phyloP scores from a whole-genome alignment of 768 basidiomycete genomes.

The Naganishia vishniacii region DNA sequence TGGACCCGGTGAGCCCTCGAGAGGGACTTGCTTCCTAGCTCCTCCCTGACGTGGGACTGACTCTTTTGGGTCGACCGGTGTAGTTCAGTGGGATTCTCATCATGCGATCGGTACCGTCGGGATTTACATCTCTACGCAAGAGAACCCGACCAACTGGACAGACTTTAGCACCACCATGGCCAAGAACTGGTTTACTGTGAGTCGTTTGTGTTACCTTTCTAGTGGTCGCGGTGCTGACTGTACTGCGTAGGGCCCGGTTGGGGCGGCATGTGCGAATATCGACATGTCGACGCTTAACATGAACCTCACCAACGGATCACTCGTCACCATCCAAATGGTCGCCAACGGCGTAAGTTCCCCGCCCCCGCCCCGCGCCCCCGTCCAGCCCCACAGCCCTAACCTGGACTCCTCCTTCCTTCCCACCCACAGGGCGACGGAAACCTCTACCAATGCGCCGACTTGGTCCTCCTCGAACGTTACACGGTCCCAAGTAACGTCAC shows the following conservation, averaged over 20 bases:
- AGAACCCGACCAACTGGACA: constrained; percentile 60
- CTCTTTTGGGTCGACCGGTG: constrained; percentile 52
- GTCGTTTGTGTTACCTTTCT: background rate
- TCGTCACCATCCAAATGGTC: constrained; percentile 63
- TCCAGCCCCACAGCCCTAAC: too few species aligned
- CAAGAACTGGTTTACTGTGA: constrained; percentile 36
- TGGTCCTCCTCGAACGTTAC: constrained; percentile 60
- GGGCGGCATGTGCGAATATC: constrained; percentile 64
- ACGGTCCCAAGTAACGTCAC: constrained; percentile 53
- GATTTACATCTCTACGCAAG: constrained; percentile 49
- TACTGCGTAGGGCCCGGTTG: constrained; percentile 52
- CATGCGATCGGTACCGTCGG: constrained; percentile 52
- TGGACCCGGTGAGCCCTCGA: constrained; percentile 57
- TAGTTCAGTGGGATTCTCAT: constrained; percentile 31
- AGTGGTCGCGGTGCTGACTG: background rate
- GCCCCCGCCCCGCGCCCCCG: background rate
- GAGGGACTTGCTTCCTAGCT: background rate
- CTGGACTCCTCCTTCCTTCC: too few species aligned
- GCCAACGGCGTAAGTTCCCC: constrained; percentile 36
- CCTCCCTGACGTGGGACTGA: background rate
- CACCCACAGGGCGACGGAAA: constrained; percentile 62
- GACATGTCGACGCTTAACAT: constrained; percentile 57
- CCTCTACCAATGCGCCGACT: constrained; percentile 75
- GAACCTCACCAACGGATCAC: constrained; percentile 59
- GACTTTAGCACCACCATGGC: constrained; percentile 53